These are phyloP conservation scores for Neoboletus magnificus DNA, from an alignment of 768 basidiomycete genomes.

Conservation along the genomic window DNA sequence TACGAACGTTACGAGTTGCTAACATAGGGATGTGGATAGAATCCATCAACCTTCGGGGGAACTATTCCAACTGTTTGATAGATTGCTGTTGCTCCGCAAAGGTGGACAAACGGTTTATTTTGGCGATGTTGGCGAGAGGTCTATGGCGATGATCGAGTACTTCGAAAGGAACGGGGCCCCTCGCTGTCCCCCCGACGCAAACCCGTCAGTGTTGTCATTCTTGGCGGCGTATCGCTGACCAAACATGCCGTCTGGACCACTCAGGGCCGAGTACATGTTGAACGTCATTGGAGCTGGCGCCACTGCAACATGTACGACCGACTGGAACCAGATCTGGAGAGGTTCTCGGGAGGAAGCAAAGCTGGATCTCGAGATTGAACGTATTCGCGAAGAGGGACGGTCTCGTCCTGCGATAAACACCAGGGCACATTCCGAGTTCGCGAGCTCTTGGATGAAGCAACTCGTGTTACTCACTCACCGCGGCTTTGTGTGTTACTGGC, in stretches of 20 bases:
- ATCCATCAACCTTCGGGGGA: constrained; percentile 42
- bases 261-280: constrained; percentile 47
- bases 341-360: constrained; percentile 38
- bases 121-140: constrained; percentile 38
- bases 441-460: constrained; percentile 41
- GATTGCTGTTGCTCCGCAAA: constrained; percentile 45
- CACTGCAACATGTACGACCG: constrained; percentile 38
- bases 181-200: constrained; percentile 16
- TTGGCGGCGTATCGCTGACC: constrained; percentile 1
- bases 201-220: constrained; percentile 18
- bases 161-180: constrained; percentile 24
- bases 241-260: neutral
- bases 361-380: constrained; percentile 41
- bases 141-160: constrained; percentile 20
- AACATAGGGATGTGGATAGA: neutral
- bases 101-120: constrained; percentile 72
- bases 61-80: constrained; percentile 51
- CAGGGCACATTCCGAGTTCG: constrained; percentile 30
- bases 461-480: constrained; percentile 29
- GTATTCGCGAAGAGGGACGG: constrained; percentile 39
- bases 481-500: constrained; percentile 36
- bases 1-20: neutral
- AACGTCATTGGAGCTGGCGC: constrained; percentile 57
- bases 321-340: constrained; percentile 53
- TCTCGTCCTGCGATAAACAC: constrained; percentile 20